phyloP scores from a whole-genome alignment of 257 asterid species.

The Anisodus acutangulus region DNA sequence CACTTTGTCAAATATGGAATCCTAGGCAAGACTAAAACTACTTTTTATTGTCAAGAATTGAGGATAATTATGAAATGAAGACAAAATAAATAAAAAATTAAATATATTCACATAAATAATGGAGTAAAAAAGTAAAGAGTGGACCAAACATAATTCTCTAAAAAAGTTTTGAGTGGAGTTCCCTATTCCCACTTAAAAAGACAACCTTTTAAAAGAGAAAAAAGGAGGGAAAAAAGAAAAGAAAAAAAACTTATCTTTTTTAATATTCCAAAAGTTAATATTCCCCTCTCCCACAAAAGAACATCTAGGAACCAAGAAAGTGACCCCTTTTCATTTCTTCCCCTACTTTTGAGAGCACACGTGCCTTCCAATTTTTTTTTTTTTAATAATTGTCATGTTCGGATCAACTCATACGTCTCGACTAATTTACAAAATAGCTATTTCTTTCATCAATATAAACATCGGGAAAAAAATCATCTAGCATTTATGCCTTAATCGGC shows the following conservation, averaged over 20 bases:
- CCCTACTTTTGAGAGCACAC: slow-evolving; percentile 72
- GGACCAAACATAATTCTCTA: slow-evolving; percentile 25
- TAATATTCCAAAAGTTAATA: slow-evolving; percentile 52
- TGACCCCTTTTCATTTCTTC: slow-evolving; percentile 64
- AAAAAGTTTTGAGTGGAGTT: slow-evolving; percentile 53
- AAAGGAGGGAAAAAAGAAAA: background rate
- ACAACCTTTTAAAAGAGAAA: slow-evolving; percentile 67
- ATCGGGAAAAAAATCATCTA: background rate
- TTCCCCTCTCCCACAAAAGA: slow-evolving; percentile 58
- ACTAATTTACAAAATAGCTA: background rate
- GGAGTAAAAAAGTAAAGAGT: background rate
- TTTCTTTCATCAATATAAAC: background rate
- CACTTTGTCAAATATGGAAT: slow-evolving; percentile 31
- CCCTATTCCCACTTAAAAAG: slow-evolving; percentile 70
- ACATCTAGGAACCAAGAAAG: slow-evolving; percentile 59
- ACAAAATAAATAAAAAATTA: slow-evolving; percentile 7
- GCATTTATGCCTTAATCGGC: background rate
- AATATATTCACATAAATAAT: slow-evolving; percentile 18
- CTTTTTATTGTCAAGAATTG: slow-evolving; percentile 11
- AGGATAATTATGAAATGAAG: slow-evolving; percentile 22
- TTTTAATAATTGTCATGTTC: background rate
- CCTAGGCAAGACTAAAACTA: slow-evolving; percentile 20
- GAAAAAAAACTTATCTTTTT: slow-evolving; percentile 30
- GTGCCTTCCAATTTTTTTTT: slow-evolving; percentile 36
- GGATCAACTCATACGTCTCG: background rate